Base-by-base conservation (phyloP, 192 early-diverging fungal species). In the Funneliformis geosporum region DNA sequence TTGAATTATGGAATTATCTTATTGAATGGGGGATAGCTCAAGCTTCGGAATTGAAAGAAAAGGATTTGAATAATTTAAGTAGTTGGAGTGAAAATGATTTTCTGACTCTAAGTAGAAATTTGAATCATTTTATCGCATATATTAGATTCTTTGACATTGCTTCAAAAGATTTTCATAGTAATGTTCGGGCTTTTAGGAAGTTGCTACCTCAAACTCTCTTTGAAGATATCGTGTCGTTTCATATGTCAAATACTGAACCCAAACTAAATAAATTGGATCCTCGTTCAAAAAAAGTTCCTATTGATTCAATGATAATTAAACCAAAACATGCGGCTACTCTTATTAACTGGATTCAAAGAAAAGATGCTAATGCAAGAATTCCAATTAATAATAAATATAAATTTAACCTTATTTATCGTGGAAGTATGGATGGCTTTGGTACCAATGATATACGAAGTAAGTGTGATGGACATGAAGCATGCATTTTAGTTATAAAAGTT, bases 141-240 rank as follows among this genome's bases (percentile, higher is more conserved):
- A 39, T 75, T 55, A 18, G 74, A 62, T 75, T 72, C 44, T 72
- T 44, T 43, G 70, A 72, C 1, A 72, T 72, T 44, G 61, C 74
- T 33, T 44, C 59, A 42, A 8, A 39, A 4, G 60, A 61, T 55
- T 75, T 75, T 39, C 33, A 33, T 33, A 33, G 33, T 33, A 33
- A 33, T 33, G 2, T 33, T 33, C 2, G 33, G 33, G 1, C 68
- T 40, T 40, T 40, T 23, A 70, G 40, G 27, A 40, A 14, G 16
- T 5, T 42, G 9, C 0, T 70, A 70, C 68, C 68, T 23, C 3
- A 12, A 43, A 0, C 4, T 40, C 23, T 70, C 8, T 70, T 40
- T 42, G 68, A 70, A 16, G 18, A 70, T 70, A n/a, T 70, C 5
- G n/a, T 70, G 14, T 16, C 40, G 16, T 70, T n/a, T 40, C n/a